These are phyloP conservation scores for Knoxdaviesia proteae DNA, from an alignment of 2,329 filamentous ascomycete species.

Conservation along the genomic window DNA sequence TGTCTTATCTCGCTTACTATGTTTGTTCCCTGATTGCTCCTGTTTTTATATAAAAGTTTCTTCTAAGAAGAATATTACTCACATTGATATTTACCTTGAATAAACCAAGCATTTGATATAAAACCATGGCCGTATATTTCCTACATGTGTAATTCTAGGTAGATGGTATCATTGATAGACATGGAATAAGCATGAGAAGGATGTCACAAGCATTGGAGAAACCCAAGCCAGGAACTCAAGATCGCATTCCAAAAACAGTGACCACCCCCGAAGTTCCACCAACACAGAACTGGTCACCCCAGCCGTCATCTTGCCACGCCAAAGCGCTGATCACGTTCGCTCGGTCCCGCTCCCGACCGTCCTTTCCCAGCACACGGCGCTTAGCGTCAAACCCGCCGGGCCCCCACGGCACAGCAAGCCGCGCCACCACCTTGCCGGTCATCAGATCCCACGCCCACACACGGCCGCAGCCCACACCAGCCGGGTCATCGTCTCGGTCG, in stretches of 20 bases:
- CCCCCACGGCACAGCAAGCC: conserved; percentile 37
- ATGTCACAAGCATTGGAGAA: too few species aligned
- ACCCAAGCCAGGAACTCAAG: too few species aligned
- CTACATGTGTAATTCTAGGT: too few species aligned
- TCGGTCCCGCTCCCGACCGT: conserved; percentile 37
- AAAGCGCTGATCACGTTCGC: conserved; percentile 41
- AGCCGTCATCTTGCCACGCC: conserved; percentile 40
- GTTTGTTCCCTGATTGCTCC: too few species aligned
- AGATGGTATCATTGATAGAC: too few species aligned
- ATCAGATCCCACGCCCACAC: conserved; percentile 73
- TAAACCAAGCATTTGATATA: too few species aligned
- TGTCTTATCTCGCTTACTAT: too few species aligned
- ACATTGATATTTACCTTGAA: too few species aligned
- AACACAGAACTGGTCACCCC: conserved; percentile 43
- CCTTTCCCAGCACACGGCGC: conserved; percentile 33
- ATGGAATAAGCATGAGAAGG: too few species aligned
- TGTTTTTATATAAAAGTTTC: too few species aligned
- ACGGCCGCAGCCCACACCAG: conserved; percentile 27
- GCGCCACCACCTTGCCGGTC: conserved; percentile 45
- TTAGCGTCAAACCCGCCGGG: conserved; percentile 23
- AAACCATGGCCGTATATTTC: too few species aligned
- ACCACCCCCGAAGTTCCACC: conserved; percentile 44
- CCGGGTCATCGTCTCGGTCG: conserved; percentile 6
- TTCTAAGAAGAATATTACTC: too few species aligned
- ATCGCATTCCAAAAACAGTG: conserved; percentile 32